Evolutionary conservation across 2,329 filamentous ascomycete genomes (phyloP).

Genomic region (Aspergillus terreus): DNA sequence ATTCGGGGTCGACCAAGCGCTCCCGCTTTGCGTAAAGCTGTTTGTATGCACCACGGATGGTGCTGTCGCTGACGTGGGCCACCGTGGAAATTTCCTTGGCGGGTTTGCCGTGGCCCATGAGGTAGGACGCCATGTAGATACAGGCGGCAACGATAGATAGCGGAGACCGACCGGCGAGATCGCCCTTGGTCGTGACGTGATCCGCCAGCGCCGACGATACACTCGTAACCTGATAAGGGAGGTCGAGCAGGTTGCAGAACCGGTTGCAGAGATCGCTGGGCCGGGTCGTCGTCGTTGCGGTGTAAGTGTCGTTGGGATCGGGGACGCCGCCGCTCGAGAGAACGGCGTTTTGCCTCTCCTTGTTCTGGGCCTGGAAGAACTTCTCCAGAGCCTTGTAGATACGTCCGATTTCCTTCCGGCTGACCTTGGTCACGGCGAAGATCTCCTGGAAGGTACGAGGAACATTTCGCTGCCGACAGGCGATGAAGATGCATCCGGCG

Average conservation of each 20-base stretch:
- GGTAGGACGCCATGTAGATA: slow-evolving; percentile 91
- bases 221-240: slow-evolving; percentile 72
- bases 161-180: slow-evolving; percentile 87
- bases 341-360: slow-evolving; percentile 51
- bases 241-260: slow-evolving; percentile 79
- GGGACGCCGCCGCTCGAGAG: slow-evolving; percentile 50
- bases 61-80: slow-evolving; percentile 91
- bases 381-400: slow-evolving; percentile 92
- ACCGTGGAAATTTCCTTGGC: slow-evolving; percentile 84
- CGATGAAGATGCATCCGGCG: slow-evolving; percentile 95
- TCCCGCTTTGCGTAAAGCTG: slow-evolving; percentile 73
- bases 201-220: slow-evolving; percentile 75
- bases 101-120: slow-evolving; percentile 73
- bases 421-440: slow-evolving; percentile 85
- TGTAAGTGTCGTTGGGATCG: slow-evolving; percentile 58
- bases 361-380: slow-evolving; percentile 73
- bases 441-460: slow-evolving; percentile 93
- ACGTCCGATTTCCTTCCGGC: slow-evolving; percentile 94
- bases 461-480: slow-evolving; percentile 83
- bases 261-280: slow-evolving; percentile 82
- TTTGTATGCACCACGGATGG: slow-evolving; percentile 93
- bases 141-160: slow-evolving; percentile 91
- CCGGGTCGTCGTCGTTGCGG: slow-evolving; percentile 70
- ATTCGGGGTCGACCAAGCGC: slow-evolving; percentile 69
- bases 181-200: slow-evolving; percentile 71